Conservation (phyloP, 768 basidiomycete species). For the Cystofilobasidium ferigula region DNA sequence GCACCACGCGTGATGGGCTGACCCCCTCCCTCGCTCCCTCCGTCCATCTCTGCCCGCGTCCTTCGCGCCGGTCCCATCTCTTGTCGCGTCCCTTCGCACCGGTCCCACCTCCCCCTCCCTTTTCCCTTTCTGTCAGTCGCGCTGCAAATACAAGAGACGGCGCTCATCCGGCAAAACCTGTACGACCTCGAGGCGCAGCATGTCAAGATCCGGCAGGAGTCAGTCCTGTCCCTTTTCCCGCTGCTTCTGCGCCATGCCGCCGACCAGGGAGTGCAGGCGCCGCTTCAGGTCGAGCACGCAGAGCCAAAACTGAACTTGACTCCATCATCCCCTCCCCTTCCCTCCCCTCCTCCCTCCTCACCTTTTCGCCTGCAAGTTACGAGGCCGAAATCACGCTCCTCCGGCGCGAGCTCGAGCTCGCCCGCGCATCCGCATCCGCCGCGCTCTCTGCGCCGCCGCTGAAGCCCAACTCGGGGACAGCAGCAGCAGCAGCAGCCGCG, state of each 20-base stretch:
- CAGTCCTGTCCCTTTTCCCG: constrained; percentile 16
- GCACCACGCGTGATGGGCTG: no score
- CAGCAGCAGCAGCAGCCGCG: constrained; percentile 6
- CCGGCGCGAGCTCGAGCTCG: constrained; percentile 52
- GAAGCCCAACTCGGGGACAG: neutral
- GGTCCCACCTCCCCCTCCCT: no score
- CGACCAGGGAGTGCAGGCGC: no score
- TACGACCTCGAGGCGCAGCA: constrained; percentile 88
- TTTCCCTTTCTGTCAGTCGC: constrained; percentile 33
- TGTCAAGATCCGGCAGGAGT: constrained; percentile 64
- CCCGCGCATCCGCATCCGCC: neutral
- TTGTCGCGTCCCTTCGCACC: no score
- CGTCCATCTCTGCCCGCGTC: no score
- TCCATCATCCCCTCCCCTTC: neutral
- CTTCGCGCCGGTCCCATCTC: no score
- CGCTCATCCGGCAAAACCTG: constrained; percentile 74
- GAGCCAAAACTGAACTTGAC: neutral
- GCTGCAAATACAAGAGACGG: constrained; percentile 74
- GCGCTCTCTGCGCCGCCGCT: neutral
- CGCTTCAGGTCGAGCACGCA: no score
- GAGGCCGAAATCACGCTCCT: constrained; percentile 71
- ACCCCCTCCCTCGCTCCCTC: no score
- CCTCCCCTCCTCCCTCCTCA: neutral
- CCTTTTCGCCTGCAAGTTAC: constrained; percentile 43
- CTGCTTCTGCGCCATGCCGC: neutral